phyloP scores from a whole-genome alignment of 306 rosid genomes.

The Malus fusca region DNA sequence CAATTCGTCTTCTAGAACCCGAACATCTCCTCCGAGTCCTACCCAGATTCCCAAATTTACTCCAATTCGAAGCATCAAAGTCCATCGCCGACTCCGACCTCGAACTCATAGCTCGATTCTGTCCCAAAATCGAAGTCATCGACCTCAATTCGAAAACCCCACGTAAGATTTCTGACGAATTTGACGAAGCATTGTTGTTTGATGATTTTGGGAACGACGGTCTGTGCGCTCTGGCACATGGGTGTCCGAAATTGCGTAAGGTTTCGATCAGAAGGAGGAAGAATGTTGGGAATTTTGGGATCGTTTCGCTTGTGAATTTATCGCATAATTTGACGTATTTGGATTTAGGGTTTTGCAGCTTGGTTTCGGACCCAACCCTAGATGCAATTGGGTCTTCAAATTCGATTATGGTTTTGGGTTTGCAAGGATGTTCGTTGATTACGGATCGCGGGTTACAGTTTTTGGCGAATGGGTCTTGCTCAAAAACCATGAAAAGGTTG shows the following conservation, averaged over 20 bases:
- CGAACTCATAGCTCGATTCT: conserved; percentile 6
- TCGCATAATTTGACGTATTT: conserved; percentile 15
- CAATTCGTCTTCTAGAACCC: conserved; percentile 3
- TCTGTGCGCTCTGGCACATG: conserved; percentile 4
- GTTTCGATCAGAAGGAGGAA: conserved; percentile 18
- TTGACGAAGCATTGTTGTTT: neutral
- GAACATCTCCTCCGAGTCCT: neutral
- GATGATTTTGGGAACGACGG: conserved; percentile 19
- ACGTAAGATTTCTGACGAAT: neutral
- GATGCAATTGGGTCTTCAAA: conserved; percentile 9
- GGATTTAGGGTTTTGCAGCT: conserved; percentile 16
- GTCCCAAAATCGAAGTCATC: conserved; percentile 19
- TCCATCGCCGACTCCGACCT: conserved; percentile 4
- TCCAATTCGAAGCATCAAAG: conserved; percentile 7
- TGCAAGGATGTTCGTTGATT: conserved; percentile 13
- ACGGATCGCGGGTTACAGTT: conserved; percentile 20
- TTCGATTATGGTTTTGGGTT: conserved; percentile 13
- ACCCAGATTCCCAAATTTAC: conserved; percentile 22
- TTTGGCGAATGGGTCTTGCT: conserved; percentile 14
- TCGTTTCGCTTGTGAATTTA: neutral
- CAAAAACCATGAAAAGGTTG: conserved; percentile 15
- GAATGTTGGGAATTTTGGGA: neutral
- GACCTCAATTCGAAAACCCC: neutral
- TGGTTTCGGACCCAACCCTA: conserved; percentile 14
- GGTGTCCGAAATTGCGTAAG: conserved; percentile 4